Evolutionary conservation across 805 yeast species (phyloP).

Genomic region (Pichia pseudocactophila): DNA sequence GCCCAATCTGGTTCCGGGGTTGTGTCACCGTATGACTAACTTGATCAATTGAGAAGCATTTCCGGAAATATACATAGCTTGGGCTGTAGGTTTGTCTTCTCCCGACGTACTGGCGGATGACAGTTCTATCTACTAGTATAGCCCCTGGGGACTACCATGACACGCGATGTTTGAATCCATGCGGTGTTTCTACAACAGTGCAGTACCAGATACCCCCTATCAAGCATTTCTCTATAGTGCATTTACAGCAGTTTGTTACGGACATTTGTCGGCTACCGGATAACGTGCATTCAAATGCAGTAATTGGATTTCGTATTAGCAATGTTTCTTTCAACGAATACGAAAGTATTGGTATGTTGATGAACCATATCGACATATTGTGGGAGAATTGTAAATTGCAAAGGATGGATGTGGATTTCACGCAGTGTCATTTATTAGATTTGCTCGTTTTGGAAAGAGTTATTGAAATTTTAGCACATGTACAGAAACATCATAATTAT

Average conservation of each 20-base stretch:
- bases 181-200: neutral
- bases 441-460: neutral
- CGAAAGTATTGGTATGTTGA: neutral
- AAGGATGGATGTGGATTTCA: slow-evolving; percentile 8
- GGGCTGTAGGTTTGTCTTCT: no score
- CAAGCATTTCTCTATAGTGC: slow-evolving; percentile 3
- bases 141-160: slow-evolving; percentile 7
- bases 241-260: slow-evolving; percentile 4
- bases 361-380: slow-evolving; percentile 5
- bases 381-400: slow-evolving; percentile 6
- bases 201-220: slow-evolving; percentile 10
- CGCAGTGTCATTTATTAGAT: slow-evolving; percentile 6
- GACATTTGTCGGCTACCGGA: slow-evolving; percentile 4
- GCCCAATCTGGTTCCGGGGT: no score
- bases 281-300: slow-evolving; percentile 2
- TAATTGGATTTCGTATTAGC: slow-evolving; percentile 2
- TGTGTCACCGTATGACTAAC: no score
- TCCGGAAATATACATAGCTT: no score
- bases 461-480: slow-evolving; percentile 3
- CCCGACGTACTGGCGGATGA: no score
- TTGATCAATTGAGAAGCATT: no score
- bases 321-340: slow-evolving; percentile 6
- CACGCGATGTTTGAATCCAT: neutral
- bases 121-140: slow-evolving; percentile 5
- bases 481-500: slow-evolving; percentile 6